Conservation (phyloP, 208 protist genomes). For the Leishmania mexicana region DNA sequence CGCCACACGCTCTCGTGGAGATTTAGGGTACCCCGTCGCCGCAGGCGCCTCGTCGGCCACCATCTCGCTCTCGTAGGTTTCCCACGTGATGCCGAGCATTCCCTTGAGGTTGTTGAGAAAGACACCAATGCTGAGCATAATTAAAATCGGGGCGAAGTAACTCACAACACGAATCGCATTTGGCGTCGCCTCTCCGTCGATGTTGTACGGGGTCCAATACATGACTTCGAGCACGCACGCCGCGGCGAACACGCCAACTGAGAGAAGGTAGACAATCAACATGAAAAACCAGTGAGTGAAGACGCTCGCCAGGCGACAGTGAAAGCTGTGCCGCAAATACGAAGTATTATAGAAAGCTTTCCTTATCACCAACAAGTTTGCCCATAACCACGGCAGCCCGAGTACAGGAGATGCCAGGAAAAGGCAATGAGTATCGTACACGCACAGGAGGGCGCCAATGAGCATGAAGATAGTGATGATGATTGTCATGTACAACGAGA, state of each 20-base stretch:
- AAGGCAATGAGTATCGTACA: constrained; percentile 48
- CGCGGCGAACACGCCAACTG: constrained; percentile 26
- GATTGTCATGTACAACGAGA: constrained; percentile 33
- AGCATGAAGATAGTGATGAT: constrained; percentile 29
- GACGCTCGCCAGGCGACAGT: constrained; percentile 20
- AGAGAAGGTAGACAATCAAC: constrained; percentile 17
- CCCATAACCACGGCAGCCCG: constrained; percentile 35
- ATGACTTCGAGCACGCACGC: constrained; percentile 28
- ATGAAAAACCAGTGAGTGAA: constrained; percentile 33
- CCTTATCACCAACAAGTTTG: constrained; percentile 21
- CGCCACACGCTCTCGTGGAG: neutral
- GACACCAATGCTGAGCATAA: constrained; percentile 23
- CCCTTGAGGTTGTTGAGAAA: neutral
- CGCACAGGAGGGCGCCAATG: constrained; percentile 37
- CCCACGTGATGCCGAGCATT: neutral
- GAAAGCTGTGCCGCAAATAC: neutral
- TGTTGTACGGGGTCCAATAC: constrained; percentile 15
- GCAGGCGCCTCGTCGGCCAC: neutral
- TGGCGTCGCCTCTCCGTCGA: constrained; percentile 2
- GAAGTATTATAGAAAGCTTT: constrained; percentile 15
- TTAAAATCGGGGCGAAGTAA: constrained; percentile 27
- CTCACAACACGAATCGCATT: constrained; percentile 19
- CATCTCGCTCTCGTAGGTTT: neutral
- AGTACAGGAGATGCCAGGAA: constrained; percentile 45
- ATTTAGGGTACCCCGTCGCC: neutral